phyloP scores from a whole-genome alignment of 1,139 yeast genomes.

The Citeromyces siamensis region DNA sequence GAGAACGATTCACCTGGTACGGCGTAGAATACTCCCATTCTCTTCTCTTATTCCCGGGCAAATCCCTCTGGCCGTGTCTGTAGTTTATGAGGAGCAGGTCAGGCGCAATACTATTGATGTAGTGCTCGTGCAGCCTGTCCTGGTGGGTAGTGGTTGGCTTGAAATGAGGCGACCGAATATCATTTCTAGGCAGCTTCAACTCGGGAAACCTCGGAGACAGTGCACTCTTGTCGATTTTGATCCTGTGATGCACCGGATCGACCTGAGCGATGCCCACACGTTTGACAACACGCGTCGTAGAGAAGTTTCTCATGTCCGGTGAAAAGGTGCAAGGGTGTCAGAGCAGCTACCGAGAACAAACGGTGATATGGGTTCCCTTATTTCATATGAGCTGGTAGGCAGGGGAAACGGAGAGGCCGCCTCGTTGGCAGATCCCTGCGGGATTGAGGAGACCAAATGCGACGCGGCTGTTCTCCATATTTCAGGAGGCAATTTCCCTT shows the following conservation, averaged over 20 bases:
- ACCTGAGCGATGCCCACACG: slow-evolving; percentile 73
- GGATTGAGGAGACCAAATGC: too few species aligned
- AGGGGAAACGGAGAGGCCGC: neutral
- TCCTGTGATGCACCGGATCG: slow-evolving; percentile 85
- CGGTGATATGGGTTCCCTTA: slow-evolving; percentile 1
- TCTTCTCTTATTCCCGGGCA: slow-evolving; percentile 64
- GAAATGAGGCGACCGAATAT: slow-evolving; percentile 66
- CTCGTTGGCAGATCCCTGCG: too few species aligned
- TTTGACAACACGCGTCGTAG: slow-evolving; percentile 24
- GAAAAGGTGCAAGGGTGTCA: neutral
- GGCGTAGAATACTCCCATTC: slow-evolving; percentile 88
- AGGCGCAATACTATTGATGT: slow-evolving; percentile 55
- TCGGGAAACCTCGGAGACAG: slow-evolving; percentile 61
- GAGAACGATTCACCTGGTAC: slow-evolving; percentile 74
- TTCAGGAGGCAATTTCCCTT: too few species aligned
- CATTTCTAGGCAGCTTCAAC: slow-evolving; percentile 52
- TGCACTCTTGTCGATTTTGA: slow-evolving; percentile 58
- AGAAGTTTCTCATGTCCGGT: slow-evolving; percentile 33
- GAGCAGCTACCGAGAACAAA: neutral
- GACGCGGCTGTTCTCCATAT: too few species aligned
- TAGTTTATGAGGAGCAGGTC: slow-evolving; percentile 74
- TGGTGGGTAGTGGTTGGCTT: slow-evolving; percentile 61
- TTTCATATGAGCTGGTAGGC: neutral
- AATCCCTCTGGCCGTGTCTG: slow-evolving; percentile 41
- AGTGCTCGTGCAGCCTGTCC: slow-evolving; percentile 76